Percentiles rank a stretch among this genome's conserved stretches.
Evolutionary conservation across 768 basidiomycete genomes (phyloP).

Genomic region (Boletales sp.): DNA sequence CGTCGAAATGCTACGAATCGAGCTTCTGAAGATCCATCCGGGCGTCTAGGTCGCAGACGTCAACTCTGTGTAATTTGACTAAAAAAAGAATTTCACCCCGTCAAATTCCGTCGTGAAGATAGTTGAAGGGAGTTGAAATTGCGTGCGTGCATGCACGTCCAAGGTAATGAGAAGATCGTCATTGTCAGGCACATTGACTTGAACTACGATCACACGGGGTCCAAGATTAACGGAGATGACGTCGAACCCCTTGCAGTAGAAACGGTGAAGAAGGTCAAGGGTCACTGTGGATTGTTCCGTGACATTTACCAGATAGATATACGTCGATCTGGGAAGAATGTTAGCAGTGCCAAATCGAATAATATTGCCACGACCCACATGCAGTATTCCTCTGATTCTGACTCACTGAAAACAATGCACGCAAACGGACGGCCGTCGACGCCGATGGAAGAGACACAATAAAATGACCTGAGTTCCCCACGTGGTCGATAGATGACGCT

Average conservation of each 20-base stretch:
- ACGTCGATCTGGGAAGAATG: background rate
- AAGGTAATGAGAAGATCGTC: conserved; percentile 4
- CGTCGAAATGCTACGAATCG: conserved; percentile 11
- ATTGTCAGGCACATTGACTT: background rate
- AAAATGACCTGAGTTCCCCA: background rate
- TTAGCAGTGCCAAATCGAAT: background rate
- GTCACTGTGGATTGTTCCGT: background rate
- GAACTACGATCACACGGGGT: conserved; percentile 10
- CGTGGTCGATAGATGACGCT: background rate
- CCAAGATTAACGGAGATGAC: conserved; percentile 8
- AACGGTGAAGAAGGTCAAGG: conserved; percentile 14
- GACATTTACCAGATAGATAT: background rate
- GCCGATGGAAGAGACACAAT: conserved; percentile 13
- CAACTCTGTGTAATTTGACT: background rate
- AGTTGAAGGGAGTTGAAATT: conserved; percentile 1
- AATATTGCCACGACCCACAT: background rate
- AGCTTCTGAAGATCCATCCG: too few relatives aligned
- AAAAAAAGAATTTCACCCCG: conserved; percentile 1
- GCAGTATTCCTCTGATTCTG: background rate
- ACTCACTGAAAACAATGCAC: conserved; percentile 12
- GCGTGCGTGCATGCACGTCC: conserved; percentile 12
- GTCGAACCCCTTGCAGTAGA: background rate
- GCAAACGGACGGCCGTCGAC: conserved; percentile 14
- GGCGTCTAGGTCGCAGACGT: background rate
- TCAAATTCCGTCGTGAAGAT: background rate